Evolutionary conservation across 2,329 filamentous ascomycete genomes (phyloP), one percentile per base, ranked within the genome.

Genomic region (Fusarium miscanthi): DNA sequence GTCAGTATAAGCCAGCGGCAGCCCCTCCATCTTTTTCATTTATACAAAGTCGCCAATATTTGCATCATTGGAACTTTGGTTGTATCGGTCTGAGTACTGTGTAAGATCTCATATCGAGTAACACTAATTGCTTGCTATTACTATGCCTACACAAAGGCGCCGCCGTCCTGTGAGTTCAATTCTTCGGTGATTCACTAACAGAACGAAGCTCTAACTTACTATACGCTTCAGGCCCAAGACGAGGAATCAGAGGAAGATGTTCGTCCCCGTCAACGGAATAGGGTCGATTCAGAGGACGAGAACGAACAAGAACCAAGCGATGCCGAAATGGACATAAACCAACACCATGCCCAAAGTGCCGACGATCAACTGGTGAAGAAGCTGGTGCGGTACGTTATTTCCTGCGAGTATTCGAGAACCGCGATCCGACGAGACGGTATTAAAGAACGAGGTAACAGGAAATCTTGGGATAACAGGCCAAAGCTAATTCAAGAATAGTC

Each of bases 341-440:
- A 69, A 10, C 64, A 71, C 17, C 76, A 78, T n/a, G 80, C 78
- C 25, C 80, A 79, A n/a, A 83, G 78, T 37, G 84, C 81, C 42
- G 85, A 87, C 40, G 82, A 86, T 8, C 87, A 89, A 72, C 80
- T 90, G 38, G 86, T 89, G 40, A 91, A 91, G 81, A 91, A 90
- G 76, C 80, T 93, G n/a, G 86, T 92, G n/a, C 87, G 91, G 59
- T 91, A 92, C 74, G 90, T 89, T 7, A 80, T 93, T 30, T 88
- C 90, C 8, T 92, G 90, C 80, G 90, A 93, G 77, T 91, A 87
- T 69, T 87, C 89, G 14, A 84, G 90, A 58, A 85, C 86, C 42
- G 84, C 87, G 2, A 91, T 93, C 49, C 85, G 85, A 58, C 83
- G 90, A 73, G 86, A 90, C 27, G 90, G 88, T 37, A 90, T 93